Evolutionary conservation across 345 rosid genomes (phyloP), one percentile per base, ranked within the genome.

Genomic region (Citrus sinensis): DNA sequence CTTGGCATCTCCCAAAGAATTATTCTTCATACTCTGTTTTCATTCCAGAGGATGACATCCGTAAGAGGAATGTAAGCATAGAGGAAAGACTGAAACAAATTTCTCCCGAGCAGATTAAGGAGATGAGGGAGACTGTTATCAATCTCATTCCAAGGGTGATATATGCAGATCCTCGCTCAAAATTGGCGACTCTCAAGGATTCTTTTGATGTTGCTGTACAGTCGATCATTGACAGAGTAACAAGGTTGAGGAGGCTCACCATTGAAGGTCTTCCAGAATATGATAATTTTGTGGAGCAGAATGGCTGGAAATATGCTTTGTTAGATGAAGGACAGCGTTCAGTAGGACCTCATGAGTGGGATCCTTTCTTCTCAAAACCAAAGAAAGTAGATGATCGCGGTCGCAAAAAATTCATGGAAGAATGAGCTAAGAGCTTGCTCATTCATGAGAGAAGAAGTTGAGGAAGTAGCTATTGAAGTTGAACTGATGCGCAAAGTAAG

Each of bases 1-100:
- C 92, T 22, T 93, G 98, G 98, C 95, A 92, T 85, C 93, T 93
- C 56, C 98, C 95, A 0, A 93, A 89, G 87, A 86, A 95, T 83
- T 91, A 82, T 77, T 82, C 92, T 27, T 89, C 89, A n/a, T 95
- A 92, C 80, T 95, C 98, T 0, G 94, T 95, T 35, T 93, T 92
- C 85, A 92, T 95, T 68, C 96, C 94, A 0, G 94, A 88, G 87
- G 92, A 92, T 74, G 91, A 93, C 77, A 84, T 95, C 37, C 89
- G 90, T 6, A 92, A 88, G 81, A 87, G 89, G 79, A 95, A 91
- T 80, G 80, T 81, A 6, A 92, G 92, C 90, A 92, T 93, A 14
- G 94, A 92, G 88, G 93, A 89, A 79, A 56, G 90, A 78, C 92
- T 95, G 2, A 83, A 81, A 29, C 89, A 86, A 84, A 93, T 95